Conservation (phyloP, 768 basidiomycete genomes). For the Saitozyma podzolica region DNA sequence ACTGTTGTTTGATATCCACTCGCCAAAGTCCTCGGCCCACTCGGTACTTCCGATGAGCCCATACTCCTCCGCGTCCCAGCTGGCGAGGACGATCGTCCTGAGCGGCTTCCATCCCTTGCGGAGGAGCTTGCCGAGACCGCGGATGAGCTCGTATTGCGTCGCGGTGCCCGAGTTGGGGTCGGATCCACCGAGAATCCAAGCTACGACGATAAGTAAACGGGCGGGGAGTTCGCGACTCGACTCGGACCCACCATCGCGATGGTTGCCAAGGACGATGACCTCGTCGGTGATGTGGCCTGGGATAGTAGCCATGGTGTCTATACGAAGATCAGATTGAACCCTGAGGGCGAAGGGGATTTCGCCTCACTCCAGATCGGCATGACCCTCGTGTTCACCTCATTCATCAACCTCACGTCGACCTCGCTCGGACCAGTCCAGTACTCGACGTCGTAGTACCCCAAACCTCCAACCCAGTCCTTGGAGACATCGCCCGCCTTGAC, state of each 20-base stretch:
- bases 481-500: slow-evolving; percentile 41
- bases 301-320: slow-evolving; percentile 45
- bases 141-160: slow-evolving; percentile 72
- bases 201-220: slow-evolving; percentile 24
- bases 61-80: slow-evolving; percentile 71
- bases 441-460: slow-evolving; percentile 50
- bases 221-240: background rate
- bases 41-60: slow-evolving; percentile 73
- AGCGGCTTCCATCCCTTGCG: slow-evolving; percentile 79
- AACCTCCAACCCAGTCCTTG: slow-evolving; percentile 50
- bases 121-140: slow-evolving; percentile 69
- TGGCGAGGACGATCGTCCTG: slow-evolving; percentile 69
- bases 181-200: slow-evolving; percentile 69
- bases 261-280: slow-evolving; percentile 81
- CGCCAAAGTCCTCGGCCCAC: slow-evolving; percentile 87
- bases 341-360: slow-evolving; percentile 55
- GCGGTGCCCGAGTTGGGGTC: slow-evolving; percentile 69
- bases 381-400: slow-evolving; percentile 72
- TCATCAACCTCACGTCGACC: slow-evolving; percentile 61
- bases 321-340: slow-evolving; percentile 8
- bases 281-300: slow-evolving; percentile 61
- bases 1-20: slow-evolving; percentile 70
- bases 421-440: slow-evolving; percentile 56
- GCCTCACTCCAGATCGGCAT: slow-evolving; percentile 90
- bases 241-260: slow-evolving; percentile 70